Percentiles rank a stretch among this genome's conserved stretches.
Conservation (phyloP, 148 eudicot genomes). For the Chenopodium quinoa region DNA sequence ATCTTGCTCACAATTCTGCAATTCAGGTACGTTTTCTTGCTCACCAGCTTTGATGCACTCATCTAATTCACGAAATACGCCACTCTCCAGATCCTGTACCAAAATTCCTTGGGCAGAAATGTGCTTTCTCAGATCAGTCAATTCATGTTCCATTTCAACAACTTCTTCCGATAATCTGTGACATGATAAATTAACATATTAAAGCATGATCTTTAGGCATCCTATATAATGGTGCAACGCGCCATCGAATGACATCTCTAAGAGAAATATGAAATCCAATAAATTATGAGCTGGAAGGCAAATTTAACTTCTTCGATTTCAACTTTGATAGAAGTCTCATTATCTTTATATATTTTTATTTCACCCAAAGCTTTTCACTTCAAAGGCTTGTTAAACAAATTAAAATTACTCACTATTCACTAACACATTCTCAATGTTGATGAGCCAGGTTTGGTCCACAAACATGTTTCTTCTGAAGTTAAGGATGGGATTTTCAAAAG, state of each 20-base stretch:
- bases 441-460: neutral
- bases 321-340: neutral
- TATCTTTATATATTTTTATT: neutral
- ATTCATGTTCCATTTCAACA: slow-evolving; percentile 85
- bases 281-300: neutral
- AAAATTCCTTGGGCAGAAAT: slow-evolving; percentile 82
- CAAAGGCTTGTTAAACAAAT: neutral
- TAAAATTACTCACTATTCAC: neutral
- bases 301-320: neutral
- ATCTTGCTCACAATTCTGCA: slow-evolving; percentile 40
- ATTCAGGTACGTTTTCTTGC: slow-evolving; percentile 42
- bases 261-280: neutral
- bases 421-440: neutral
- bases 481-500: neutral
- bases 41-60: slow-evolving; percentile 53
- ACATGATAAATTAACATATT: slow-evolving; percentile 4
- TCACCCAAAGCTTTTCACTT: neutral
- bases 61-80: slow-evolving; percentile 65
- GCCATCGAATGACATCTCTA: neutral
- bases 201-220: slow-evolving; percentile 1
- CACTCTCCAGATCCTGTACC: slow-evolving; percentile 79
- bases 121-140: slow-evolving; percentile 78
- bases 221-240: neutral
- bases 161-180: slow-evolving; percentile 90
- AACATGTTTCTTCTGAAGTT: neutral